Conservation (phyloP, 495 filamentous ascomycete genomes). For the Penicillium cosmopolitanum region DNA sequence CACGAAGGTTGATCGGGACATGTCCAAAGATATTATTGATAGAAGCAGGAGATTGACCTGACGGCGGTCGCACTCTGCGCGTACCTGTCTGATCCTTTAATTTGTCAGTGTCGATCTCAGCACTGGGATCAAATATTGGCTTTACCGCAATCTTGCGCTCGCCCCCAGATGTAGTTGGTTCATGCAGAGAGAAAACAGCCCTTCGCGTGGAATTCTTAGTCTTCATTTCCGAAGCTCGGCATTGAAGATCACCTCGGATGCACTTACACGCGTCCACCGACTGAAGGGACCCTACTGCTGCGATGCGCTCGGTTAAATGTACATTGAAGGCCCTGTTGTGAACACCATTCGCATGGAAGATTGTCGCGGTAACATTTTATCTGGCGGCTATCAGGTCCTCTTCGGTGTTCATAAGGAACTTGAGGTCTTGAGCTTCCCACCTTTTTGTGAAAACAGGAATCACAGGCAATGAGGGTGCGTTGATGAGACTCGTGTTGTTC, state of each 20-base stretch:
- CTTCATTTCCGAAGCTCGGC: not conserved
- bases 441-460: not conserved
- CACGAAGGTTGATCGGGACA: conserved; percentile 1
- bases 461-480: not conserved
- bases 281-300: not conserved
- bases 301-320: not conserved
- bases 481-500: not conserved
- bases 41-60: not conserved
- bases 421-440: not conserved
- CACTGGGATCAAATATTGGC: not conserved
- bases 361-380: conserved; percentile 1
- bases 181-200: not conserved
- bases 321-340: not conserved
- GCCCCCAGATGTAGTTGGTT: not conserved
- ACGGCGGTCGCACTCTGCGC: not conserved
- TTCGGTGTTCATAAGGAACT: not conserved
- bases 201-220: not conserved
- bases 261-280: not conserved
- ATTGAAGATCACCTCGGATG: not conserved
- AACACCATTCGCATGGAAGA: conserved; percentile 1
- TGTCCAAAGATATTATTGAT: not conserved
- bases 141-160: not conserved
- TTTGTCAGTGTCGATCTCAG: not conserved
- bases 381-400: not conserved
- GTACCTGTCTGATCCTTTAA: not conserved